Evolutionary conservation across 768 basidiomycete genomes (phyloP), one percentile per base, ranked within the genome.

Genomic region (Lactarius psammicola): DNA sequence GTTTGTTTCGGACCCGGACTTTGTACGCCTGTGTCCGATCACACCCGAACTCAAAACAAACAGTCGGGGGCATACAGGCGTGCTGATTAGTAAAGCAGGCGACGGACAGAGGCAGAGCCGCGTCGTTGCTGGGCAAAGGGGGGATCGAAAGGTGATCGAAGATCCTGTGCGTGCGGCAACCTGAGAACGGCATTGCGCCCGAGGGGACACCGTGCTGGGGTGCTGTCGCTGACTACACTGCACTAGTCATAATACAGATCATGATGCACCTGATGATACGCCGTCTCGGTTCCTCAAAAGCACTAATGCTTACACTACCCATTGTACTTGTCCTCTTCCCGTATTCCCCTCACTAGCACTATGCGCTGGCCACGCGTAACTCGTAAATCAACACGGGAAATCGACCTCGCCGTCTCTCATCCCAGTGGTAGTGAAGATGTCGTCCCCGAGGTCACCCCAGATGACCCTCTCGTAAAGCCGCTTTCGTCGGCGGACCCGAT

Each of bases 301-400:
- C 51, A 23, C 30, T 44, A 26, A 51, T 53, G 7, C 54, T 10
- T 53, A 26, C 49, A 18, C 15, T 40, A 40, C 40, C 17, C 0
- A 15, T 51, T 15, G 13, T 26, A 51, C 49, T 51, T 26, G 15
- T 34, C 31, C 18, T 31, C 34, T 31, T n/a, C 31, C 56, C 20
- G 6, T 23, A 7, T 53, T 17, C 38, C 17, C 34, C 31, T 15
- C 17, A 30, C 46, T 51, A 28, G 8, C 4, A 44, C 5, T 17
- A 67, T 67, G 66, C 66, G 62, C 10, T 67, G 66, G 66, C 66
- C 61, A 3, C 61, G 66, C 10, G 26, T 46, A 7, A 9, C 2
- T 15, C 59, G 66, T 33, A 67, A 63, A 38, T n/a, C 56, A 1
- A 13, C 11, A 3, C 33, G 13, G 10, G 33, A 30, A 9, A 6